Evolutionary conservation across 306 rosid species (phyloP), one percentile per base, ranked within the genome.

Genomic region (Sechiopsis laciniata): DNA sequence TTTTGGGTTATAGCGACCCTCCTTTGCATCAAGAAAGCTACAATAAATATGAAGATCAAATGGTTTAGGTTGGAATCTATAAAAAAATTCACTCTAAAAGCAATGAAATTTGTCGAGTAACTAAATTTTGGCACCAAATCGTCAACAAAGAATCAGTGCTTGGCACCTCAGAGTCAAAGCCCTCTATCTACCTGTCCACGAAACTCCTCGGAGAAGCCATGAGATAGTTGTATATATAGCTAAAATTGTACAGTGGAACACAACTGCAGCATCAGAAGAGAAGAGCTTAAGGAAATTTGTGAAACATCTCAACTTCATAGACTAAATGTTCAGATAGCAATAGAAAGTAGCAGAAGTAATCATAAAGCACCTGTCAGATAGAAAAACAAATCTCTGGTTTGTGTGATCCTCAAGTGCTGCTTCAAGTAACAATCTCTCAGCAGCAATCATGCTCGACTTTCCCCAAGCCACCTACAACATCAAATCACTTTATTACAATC

Each of bases 1-100:
- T 79, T 83, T 91, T 14, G 95, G 89, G 77, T 88, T 91, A 87
- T 94, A 88, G 82, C 99, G 97, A 68, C 91, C 97, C 82, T 84
- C 97, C 80, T 88, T 94, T 37, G 69, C 89, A 82, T 94, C 97
- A 76, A 89, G 92, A 89, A 94, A 94, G 84, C 99, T 94, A 84
- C 84, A 84, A 77, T 8, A 78, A 66, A 29, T 2, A 32, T 35
- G 59, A 52, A 45, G 29, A 63, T 51, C 32, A 51, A 22, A n/a
- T 35, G 7, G 40, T 67, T 67, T 6, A 20, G 55, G 29, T 50
- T 14, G 7, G 50, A 20, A 69, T 42, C 42, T 2, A 66, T 19
- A 20, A 2, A 66, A 66, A 8, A 66, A 8, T 70, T 59, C 17
- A 55, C 35, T 14, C 37, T 10, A 50, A 55, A 35, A 55, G 12